Conservation (phyloP, 345 rosid genomes). For the Brassica carinata region DNA sequence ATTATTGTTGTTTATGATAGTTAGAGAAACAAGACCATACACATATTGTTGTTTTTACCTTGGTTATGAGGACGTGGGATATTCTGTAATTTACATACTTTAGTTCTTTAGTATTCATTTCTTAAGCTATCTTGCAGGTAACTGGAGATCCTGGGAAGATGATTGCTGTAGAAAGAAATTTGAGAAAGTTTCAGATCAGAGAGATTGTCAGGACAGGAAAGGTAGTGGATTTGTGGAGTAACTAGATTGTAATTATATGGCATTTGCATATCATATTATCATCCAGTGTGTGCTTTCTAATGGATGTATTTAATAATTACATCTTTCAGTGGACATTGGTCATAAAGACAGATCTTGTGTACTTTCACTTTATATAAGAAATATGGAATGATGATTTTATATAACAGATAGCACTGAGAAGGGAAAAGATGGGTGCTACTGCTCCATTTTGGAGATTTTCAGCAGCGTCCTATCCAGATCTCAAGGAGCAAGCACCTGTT, state of each 20-base stretch:
- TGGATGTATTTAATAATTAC: constrained; percentile 1
- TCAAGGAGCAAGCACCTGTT: constrained; percentile 49
- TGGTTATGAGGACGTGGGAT: not conserved
- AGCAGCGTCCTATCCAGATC: constrained; percentile 97
- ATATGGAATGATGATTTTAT: constrained; percentile 17
- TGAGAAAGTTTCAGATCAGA: constrained; percentile 86
- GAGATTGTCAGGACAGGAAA: constrained; percentile 84
- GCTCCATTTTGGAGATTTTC: constrained; percentile 99
- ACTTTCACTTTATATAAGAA: constrained; percentile 15
- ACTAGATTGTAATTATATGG: constrained; percentile 3
- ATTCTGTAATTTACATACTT: not conserved
- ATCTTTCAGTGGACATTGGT: constrained; percentile 8
- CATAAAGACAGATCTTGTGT: constrained; percentile 8
- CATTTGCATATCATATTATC: not conserved
- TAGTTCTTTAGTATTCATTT: not conserved
- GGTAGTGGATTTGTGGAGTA: constrained; percentile 40
- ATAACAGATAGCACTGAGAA: constrained; percentile 81
- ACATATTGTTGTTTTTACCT: constrained; percentile 16
- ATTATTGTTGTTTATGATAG: constrained; percentile 17
- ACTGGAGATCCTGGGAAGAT: constrained; percentile 99
- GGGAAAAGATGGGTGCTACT: constrained; percentile 87
- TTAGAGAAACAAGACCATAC: constrained; percentile 3
- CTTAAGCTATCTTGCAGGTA: constrained; percentile 49
- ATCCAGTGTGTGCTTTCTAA: constrained; percentile 16
- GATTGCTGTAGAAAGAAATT: constrained; percentile 82